Evolutionary conservation across 192 early-diverging fungal genomes (phyloP), one percentile per base, ranked within the genome.

Genomic region (Spizellomyces punctatus): DNA sequence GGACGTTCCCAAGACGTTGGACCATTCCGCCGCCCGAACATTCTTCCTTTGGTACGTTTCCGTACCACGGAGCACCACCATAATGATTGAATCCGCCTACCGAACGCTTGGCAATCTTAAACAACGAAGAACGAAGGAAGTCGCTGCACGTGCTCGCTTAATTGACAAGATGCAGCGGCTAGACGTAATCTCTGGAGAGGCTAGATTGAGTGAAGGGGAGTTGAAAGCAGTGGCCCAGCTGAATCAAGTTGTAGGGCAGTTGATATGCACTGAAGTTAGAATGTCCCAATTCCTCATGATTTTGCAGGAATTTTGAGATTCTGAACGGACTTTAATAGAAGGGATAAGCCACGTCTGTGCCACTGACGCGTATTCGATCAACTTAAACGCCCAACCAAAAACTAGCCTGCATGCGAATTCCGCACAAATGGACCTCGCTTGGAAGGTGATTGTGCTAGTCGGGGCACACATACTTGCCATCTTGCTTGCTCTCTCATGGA

Each of bases 1-100:
- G 78, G 83, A 82, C 64, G 83, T 85, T 8, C 83, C 83, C 12
- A 82, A 81, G 54, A 78, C 78, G 6, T 6, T 67, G 5, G 81
- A 85, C 65, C 78, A 82, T 46, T 73, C 79, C n/a, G 74, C 83
- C 6, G 70, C 76, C 5, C 42, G 79, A 21, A 85, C 83, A 12
- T 64, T 71, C 46, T 82, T 78, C 57, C 64, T 85, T 8, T 85
- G 73, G 73, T 77, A 73, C 58, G 81, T 81, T 6, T 78, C 76
- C 19, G 63, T 81, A 7, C 69, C 73, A 9, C 64, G 73, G 41
- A 77, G 68, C 48, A 66, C 73, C 6, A 72, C 74, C 16, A 43
- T 62, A 14, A 58, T 85, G 19, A 45, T 77, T 6, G 68, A 77
- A 22, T 63, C 77, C 56, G 63, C 69, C n/a, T 82, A 82, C 66